These are phyloP conservation scores for Tulasnella sp. DNA, from an alignment of 768 basidiomycete genomes.

Conservation along the genomic window DNA sequence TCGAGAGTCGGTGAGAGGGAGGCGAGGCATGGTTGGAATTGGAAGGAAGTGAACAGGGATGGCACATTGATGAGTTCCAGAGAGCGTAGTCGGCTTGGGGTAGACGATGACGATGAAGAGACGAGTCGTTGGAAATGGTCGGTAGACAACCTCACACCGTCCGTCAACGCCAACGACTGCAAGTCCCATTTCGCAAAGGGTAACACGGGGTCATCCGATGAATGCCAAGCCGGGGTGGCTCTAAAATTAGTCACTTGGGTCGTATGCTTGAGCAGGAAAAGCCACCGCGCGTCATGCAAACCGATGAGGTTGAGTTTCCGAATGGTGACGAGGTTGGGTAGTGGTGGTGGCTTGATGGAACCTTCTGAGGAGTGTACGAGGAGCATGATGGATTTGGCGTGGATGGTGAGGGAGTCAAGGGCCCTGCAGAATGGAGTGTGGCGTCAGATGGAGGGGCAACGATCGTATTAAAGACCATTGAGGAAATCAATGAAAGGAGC, in stretches of 20 bases:
- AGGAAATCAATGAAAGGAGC: neutral
- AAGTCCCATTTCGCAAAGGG: constrained; percentile 2
- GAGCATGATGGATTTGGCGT: constrained; percentile 9
- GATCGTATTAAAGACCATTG: neutral
- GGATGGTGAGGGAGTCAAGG: neutral
- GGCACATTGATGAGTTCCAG: constrained; percentile 8
- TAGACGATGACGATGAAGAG: neutral
- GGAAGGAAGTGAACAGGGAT: neutral
- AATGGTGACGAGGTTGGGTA: constrained; percentile 11
- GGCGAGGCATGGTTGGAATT: neutral
- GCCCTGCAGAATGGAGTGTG: neutral
- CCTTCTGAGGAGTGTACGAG: neutral
- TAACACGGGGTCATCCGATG: neutral
- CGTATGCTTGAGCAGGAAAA: constrained; percentile 10
- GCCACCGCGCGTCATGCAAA: constrained; percentile 8
- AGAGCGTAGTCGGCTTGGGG: neutral
- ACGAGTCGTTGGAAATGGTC: neutral
- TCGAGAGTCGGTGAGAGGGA: neutral
- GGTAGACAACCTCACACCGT: neutral
- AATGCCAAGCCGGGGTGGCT: neutral
- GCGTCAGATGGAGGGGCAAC: neutral
- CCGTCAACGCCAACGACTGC: neutral
- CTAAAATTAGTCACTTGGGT: neutral
- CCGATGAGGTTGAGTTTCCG: neutral
- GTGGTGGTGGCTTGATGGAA: neutral